Evolutionary conservation across 768 basidiomycete species (phyloP).

Genomic region (Amylocystis lapponica): DNA sequence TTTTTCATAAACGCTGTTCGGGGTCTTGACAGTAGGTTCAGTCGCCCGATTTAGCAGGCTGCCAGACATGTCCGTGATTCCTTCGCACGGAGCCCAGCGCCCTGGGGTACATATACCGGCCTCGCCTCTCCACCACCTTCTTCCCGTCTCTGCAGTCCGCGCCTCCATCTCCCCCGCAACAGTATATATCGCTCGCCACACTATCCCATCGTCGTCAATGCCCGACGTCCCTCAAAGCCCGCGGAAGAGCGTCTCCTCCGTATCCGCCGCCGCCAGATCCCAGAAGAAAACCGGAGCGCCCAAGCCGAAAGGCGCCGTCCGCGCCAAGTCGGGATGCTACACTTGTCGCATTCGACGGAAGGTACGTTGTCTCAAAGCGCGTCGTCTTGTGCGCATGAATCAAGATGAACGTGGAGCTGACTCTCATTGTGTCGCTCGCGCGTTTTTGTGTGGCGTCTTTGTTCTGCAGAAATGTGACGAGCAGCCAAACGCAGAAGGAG

Average conservation of each 20-base stretch:
- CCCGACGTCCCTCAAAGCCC: constrained; percentile 29
- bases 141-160: constrained; percentile 14
- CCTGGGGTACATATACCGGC: constrained; percentile 30
- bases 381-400: constrained; percentile 8
- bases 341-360: constrained; percentile 84
- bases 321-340: constrained; percentile 87
- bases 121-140: constrained; percentile 25
- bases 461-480: constrained; percentile 77
- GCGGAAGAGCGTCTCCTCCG: constrained; percentile 27
- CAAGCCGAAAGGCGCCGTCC: constrained; percentile 75
- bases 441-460: constrained; percentile 14
- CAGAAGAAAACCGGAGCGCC: constrained; percentile 46
- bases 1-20: constrained; percentile 6
- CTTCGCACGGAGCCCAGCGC: constrained; percentile 21
- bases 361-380: constrained; percentile 35
- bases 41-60: constrained; percentile 5
- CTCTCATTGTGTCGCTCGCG: constrained; percentile 10
- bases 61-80: constrained; percentile 6
- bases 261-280: constrained; percentile 19
- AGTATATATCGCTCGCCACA: constrained; percentile 12
- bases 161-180: constrained; percentile 4
- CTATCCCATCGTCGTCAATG: constrained; percentile 24
- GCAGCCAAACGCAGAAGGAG: constrained; percentile 50
- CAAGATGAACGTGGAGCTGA: constrained; percentile 7
- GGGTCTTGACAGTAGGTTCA: constrained; percentile 8